A percentile compares a stretch with the other conserved stretches of the same genome.
Conservation (phyloP, 805 yeast genomes). For the Candida ficus region DNA sequence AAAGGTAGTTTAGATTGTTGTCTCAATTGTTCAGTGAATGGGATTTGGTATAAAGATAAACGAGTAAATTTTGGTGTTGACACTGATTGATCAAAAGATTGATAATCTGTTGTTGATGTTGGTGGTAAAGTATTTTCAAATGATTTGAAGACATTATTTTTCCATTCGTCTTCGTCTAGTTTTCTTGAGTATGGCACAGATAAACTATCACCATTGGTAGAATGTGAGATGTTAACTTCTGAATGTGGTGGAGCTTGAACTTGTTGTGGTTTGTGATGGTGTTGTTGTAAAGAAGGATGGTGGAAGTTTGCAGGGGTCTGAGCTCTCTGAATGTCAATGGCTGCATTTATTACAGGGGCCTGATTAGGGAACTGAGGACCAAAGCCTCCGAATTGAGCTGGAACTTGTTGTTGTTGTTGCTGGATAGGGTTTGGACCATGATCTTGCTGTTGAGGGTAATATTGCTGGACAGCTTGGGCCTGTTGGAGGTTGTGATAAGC, state of each 20-base stretch:
- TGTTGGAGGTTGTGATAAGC: constrained; percentile 19
- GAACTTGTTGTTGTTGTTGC: neutral
- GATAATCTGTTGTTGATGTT: constrained; percentile 58
- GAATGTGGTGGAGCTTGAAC: constrained; percentile 1
- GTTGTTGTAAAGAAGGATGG: neutral
- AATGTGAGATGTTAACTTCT: neutral
- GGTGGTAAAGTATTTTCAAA: constrained; percentile 82
- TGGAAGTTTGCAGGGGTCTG: neutral
- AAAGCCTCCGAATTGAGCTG: too few species aligned
- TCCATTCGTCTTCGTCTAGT: constrained; percentile 17
- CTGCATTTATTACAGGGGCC: neutral
- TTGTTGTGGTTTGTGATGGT: constrained; percentile 4
- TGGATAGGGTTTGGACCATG: neutral
- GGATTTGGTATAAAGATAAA: constrained; percentile 77
- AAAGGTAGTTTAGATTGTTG: constrained; percentile 71
- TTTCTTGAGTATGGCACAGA: constrained; percentile 19
- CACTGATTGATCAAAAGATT: constrained; percentile 75
- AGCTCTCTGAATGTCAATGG: neutral
- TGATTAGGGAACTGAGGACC: too few species aligned
- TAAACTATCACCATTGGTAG: constrained; percentile 9
- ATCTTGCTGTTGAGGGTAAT: neutral
- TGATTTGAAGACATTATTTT: constrained; percentile 51
- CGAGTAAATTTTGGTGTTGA: constrained; percentile 78
- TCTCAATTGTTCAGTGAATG: constrained; percentile 66
- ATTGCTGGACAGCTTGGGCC: constrained; percentile 5